phyloP scores from a whole-genome alignment of 2,329 filamentous ascomycete species.

The Thermothelomyces thermophilus region DNA sequence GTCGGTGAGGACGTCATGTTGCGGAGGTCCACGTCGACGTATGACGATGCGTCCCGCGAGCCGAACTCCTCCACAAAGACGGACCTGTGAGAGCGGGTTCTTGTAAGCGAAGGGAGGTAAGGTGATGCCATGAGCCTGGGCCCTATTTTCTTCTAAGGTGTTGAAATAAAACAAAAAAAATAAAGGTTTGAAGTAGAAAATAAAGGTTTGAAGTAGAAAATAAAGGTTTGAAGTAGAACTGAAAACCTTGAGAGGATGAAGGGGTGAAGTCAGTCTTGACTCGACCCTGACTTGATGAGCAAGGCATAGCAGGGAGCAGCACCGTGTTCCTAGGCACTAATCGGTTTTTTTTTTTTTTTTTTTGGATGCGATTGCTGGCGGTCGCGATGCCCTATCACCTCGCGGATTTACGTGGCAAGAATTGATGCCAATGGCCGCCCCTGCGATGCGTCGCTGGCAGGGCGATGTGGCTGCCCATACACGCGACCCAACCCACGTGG shows the following conservation, averaged over 20 bases:
- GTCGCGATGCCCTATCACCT: neutral
- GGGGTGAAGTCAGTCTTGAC: no score
- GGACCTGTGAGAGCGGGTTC: conserved; percentile 19
- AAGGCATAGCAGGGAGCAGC: neutral
- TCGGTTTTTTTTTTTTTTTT: no score
- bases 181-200: neutral
- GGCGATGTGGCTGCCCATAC: conserved; percentile 1
- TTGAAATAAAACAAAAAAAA: neutral
- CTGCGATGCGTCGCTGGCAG: neutral
- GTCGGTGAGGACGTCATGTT: conserved; percentile 19
- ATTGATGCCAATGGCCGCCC: neutral
- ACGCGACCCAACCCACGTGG: neutral
- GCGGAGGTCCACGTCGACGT: conserved; percentile 1
- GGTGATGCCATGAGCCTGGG: conserved; percentile 10
- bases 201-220: neutral
- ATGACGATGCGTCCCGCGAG: conserved; percentile 11
- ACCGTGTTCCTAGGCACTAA: no score
- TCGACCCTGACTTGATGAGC: no score
- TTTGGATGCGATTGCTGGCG: neutral
- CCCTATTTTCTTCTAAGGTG: no score
- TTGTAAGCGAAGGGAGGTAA: conserved; percentile 7
- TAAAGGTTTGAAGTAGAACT: neutral
- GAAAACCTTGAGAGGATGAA: no score
- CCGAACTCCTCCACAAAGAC: conserved; percentile 24
- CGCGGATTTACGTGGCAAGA: conserved; percentile 7